Conservation (phyloP, 75 land plant species). For the Cunninghamia lanceolata region DNA sequence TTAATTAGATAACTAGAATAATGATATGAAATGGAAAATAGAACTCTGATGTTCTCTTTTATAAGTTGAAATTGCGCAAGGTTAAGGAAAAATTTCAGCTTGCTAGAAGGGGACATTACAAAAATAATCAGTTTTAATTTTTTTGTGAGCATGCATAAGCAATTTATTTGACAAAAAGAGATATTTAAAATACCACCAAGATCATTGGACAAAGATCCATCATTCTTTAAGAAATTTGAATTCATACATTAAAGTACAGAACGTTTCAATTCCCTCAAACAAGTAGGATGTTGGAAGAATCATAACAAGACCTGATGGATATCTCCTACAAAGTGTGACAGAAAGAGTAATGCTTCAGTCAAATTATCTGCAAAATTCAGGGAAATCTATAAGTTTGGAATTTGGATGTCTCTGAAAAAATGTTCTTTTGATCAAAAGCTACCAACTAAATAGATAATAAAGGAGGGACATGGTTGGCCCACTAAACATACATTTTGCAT, state of each 20-base stretch:
- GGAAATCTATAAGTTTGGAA: neutral
- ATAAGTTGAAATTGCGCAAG: no score
- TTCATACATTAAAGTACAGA: neutral
- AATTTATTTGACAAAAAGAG: neutral
- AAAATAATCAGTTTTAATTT: neutral
- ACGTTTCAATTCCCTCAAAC: neutral
- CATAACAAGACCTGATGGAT: constrained; percentile 22
- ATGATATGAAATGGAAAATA: no score
- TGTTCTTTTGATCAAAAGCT: neutral
- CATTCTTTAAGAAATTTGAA: neutral
- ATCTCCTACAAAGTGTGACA: constrained; percentile 41
- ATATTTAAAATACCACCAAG: neutral
- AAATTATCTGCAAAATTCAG: constrained; percentile 30
- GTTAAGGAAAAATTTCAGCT: no score
- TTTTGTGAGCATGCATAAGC: neutral
- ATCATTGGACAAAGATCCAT: neutral
- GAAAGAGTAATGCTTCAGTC: constrained; percentile 49
- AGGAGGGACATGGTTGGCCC: neutral
- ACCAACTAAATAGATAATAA: neutral
- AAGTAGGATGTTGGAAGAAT: neutral
- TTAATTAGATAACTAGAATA: no score
- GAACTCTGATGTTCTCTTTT: no score
- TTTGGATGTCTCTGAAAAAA: neutral
- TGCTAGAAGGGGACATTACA: no score
- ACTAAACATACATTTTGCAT: constrained; percentile 3